A percentile compares a stretch with the other conserved stretches of the same genome.
phyloP scores from a whole-genome alignment of 345 rosid genomes.

The Triadica sebifera region DNA sequence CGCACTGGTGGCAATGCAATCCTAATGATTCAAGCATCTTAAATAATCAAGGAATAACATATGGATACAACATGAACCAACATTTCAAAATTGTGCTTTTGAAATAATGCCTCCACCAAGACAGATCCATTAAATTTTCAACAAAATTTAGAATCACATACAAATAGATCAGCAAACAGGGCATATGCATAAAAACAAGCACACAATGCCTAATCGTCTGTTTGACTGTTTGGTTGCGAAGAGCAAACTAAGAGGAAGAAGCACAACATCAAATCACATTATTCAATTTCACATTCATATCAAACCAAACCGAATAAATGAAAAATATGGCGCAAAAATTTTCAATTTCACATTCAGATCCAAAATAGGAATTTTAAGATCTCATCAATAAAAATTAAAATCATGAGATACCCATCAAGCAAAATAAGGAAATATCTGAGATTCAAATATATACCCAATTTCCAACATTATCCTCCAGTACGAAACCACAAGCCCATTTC shows the following conservation, averaged over 20 bases:
- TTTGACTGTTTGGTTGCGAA: neutral
- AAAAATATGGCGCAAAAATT: neutral
- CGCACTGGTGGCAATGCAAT: constrained; percentile 3
- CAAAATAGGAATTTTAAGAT: constrained; percentile 12
- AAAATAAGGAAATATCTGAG: constrained; percentile 14
- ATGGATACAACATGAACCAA: neutral
- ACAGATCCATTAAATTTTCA: constrained; percentile 15
- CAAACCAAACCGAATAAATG: neutral
- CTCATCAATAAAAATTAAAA: constrained; percentile 15
- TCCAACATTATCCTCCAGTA: constrained; percentile 16
- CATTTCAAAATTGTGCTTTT: neutral
- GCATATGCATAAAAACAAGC: neutral
- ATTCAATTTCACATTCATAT: neutral
- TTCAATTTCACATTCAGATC: constrained; percentile 8
- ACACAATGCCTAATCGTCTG: neutral
- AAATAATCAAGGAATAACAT: neutral
- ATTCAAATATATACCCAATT: constrained; percentile 12
- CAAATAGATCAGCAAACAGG: constrained; percentile 7
- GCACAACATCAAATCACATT: constrained; percentile 6
- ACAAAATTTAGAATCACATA: neutral
- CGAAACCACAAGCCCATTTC: constrained; percentile 23
- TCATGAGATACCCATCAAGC: neutral
- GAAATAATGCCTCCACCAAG: neutral
- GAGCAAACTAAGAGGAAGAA: neutral
- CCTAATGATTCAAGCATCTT: neutral